Evolutionary conservation across 2,329 filamentous ascomycete genomes (phyloP).

Genomic region (Clonostachys rosea): DNA sequence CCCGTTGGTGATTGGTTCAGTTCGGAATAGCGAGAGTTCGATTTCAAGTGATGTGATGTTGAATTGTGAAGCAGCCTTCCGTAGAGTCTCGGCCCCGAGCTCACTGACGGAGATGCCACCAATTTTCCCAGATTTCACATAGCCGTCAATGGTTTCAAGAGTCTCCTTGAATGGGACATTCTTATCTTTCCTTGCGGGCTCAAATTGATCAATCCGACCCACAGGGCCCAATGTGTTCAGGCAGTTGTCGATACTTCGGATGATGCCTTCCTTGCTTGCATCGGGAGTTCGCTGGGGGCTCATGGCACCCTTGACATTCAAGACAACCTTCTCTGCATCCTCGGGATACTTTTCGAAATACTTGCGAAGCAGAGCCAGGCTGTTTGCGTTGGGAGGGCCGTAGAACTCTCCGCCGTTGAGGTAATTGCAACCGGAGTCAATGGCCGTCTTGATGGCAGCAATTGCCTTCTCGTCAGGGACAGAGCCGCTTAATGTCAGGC

Average conservation of each 20-base stretch:
- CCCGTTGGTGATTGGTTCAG: conserved; percentile 38
- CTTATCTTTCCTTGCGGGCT: conserved; percentile 50
- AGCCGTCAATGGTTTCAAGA: conserved; percentile 35
- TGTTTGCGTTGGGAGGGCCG: conserved; percentile 47
- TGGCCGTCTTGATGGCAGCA: conserved; percentile 22
- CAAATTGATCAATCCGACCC: conserved; percentile 52
- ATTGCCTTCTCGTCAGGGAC: too few species aligned
- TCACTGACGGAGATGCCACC: conserved; percentile 43
- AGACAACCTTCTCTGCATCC: conserved; percentile 52
- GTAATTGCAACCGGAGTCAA: conserved; percentile 29
- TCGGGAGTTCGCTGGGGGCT: conserved; percentile 22
- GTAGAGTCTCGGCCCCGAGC: conserved; percentile 36
- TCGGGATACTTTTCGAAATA: conserved; percentile 59
- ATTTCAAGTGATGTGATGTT: conserved; percentile 41
- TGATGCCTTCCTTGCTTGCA: conserved; percentile 44
- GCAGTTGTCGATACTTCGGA: conserved; percentile 49
- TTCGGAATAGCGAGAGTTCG: conserved; percentile 40
- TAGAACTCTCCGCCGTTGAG: conserved; percentile 52
- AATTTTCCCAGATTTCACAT: conserved; percentile 39
- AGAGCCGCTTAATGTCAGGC: too few species aligned
- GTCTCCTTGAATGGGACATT: conserved; percentile 40
- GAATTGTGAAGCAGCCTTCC: conserved; percentile 31
- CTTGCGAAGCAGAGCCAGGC: conserved; percentile 48
- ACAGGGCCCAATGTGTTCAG: conserved; percentile 27
- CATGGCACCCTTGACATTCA: conserved; percentile 52